Evolutionary conservation across 2,329 filamentous ascomycete genomes (phyloP), one percentile per base, ranked within the genome.

Genomic region (Tolypocladium sp.): DNA sequence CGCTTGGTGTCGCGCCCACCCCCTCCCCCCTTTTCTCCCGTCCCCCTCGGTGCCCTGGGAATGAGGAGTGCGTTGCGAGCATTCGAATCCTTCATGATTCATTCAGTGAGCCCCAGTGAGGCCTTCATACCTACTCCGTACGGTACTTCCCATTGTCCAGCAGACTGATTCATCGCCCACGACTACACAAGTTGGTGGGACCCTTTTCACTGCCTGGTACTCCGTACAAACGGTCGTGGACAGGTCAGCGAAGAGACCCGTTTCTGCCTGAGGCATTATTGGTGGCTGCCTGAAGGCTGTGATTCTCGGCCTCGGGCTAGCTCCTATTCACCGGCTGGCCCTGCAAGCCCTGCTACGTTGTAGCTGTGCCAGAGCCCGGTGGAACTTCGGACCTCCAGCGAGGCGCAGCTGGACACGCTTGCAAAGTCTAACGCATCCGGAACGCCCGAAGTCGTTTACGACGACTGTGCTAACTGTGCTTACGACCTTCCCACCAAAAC

Each of bases 341-440:
- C 10, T 17, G 20, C 52, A 22, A 5, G 27, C 27, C 22, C 22
- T 38, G 33, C 35, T 7, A 22, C 35, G 7, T 27, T n/a, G 52
- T 37, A 20, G 51, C 6, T 38, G 52, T 55, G 53, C 37, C 37
- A 55, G 15, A 4, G n/a, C 9, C 10, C 35, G 33, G 53, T 41
- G 53, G 53, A 55, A 41, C 37, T 55, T 10, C 35, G 53, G 53
- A 40, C 37, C 22, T 41, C 53, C 13, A 55, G 37, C n/a, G 12
- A 33, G 38, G 25, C 33, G 54, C 37, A 38, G 54, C 22, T 12
- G 25, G 17, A 9, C 8, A 17, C 37, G 53, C 53, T 55, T 55
- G 53, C 53, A 55, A 55, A 55, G 37, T 42, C n/a, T 33, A 42
- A 55, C 54, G 54, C 54, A 55, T 55, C 54, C 54, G 54, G 54